Evolutionary conservation across 805 yeast genomes (phyloP).

Genomic region (Kluyveromyces aestuarii): DNA sequence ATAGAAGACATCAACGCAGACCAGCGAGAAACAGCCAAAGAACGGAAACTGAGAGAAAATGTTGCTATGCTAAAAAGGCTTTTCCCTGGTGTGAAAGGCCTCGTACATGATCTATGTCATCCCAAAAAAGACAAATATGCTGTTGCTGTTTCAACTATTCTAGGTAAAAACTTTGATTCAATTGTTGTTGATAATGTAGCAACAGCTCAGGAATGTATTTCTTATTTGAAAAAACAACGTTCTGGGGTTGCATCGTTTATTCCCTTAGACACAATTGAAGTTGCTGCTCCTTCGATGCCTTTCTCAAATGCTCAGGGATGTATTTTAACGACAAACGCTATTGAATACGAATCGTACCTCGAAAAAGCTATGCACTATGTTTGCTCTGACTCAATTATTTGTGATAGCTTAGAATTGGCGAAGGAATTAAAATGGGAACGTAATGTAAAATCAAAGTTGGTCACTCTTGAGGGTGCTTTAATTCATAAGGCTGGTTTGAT

Average conservation of each 20-base stretch:
- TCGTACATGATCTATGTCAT: conserved; percentile 68
- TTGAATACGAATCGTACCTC: conserved; percentile 55
- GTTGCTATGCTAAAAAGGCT: conserved; percentile 57
- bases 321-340: conserved; percentile 54
- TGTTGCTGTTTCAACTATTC: conserved; percentile 60
- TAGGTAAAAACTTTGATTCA: conserved; percentile 76
- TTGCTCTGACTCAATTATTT: conserved; percentile 70
- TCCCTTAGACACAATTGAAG: conserved; percentile 71
- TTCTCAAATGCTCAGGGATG: conserved; percentile 16
- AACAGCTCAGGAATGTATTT: conserved; percentile 68
- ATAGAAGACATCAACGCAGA: conserved; percentile 68
- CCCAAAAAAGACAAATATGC: conserved; percentile 70
- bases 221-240: conserved; percentile 73
- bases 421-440: conserved; percentile 61
- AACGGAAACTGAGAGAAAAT: conserved; percentile 62
- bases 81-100: conserved; percentile 80
- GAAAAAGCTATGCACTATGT: conserved; percentile 76
- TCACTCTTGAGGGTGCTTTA: conserved; percentile 75
- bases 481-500: conserved; percentile 81
- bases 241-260: conserved; percentile 80
- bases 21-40: conserved; percentile 67
- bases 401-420: conserved; percentile 64
- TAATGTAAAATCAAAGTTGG: conserved; percentile 52
- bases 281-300: conserved; percentile 45
- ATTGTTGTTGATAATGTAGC: conserved; percentile 68